A percentile compares a stretch with the other conserved stretches of the same genome.
phyloP scores from a whole-genome alignment of 164 flowering plant species.

The Chloranthus sessilifolius region DNA sequence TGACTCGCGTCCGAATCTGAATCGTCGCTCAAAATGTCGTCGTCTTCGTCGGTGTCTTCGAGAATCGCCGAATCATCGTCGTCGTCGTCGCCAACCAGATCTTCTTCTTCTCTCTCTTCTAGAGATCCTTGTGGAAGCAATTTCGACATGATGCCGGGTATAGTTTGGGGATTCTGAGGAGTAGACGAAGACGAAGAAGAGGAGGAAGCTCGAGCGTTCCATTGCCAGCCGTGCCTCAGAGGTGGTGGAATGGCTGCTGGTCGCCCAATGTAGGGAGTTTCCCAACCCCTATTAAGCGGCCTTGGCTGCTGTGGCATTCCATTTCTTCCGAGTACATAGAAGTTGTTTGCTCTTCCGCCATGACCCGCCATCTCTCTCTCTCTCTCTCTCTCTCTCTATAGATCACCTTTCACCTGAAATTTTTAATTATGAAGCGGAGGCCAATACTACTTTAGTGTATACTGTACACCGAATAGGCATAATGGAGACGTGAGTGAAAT shows the following conservation, averaged over 20 bases:
- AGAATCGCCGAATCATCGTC: slow-evolving; percentile 22
- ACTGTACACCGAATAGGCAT: too few species aligned
- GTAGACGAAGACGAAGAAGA: slow-evolving; percentile 4
- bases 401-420: too few species aligned
- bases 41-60: slow-evolving; percentile 37
- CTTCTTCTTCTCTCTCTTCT: slow-evolving; percentile 12
- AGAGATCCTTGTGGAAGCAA: background rate
- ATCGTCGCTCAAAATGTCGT: slow-evolving; percentile 52
- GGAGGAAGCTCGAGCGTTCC: slow-evolving; percentile 39
- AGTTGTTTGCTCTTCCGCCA: too few species aligned
- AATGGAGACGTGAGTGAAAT: too few species aligned
- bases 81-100: background rate
- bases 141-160: background rate
- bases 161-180: slow-evolving; percentile 10
- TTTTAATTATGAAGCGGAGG: too few species aligned
- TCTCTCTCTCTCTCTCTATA: too few species aligned
- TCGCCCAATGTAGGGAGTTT: slow-evolving; percentile 18
- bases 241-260: slow-evolving; percentile 41
- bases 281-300: slow-evolving; percentile 18
- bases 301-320: too few species aligned
- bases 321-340: too few species aligned
- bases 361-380: too few species aligned
- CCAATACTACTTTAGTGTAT: too few species aligned
- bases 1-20: slow-evolving; percentile 60
- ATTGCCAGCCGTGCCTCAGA: slow-evolving; percentile 62